Base-by-base conservation (phyloP, 306 rosid species). In the Quercus suber region DNA sequence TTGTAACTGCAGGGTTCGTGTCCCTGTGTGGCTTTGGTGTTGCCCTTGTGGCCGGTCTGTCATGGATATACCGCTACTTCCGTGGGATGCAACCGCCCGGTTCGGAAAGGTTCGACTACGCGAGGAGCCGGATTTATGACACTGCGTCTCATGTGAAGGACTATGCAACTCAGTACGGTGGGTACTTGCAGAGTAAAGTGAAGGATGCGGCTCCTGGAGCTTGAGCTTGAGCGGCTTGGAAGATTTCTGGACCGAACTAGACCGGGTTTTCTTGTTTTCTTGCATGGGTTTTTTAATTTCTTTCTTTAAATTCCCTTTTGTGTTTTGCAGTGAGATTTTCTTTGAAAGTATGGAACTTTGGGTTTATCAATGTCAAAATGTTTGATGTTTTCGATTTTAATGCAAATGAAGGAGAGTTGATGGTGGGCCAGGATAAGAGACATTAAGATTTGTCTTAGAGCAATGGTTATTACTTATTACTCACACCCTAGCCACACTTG, bases 201-300 rank as follows among this genome's bases (percentile, higher is more conserved):
- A 95, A 90, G 76, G 99, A 92, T 71, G 98, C 96, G 0, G 98
- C 99, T 2, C 98, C 99, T 0, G 98, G 98, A 2, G 98, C 99
- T n/a, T 95, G 81, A 84, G 73, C 33, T 23, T 65, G 45, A 41
- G 45, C 12, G 45, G 45, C 45, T 31, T 4, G 6, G 71, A 64
- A 12, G 18, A 5, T 59, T 59, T 3, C 64, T 41, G 14, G 17
- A 49, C 14, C 53, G 5, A 49, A 49, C 53, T 17, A 49, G 53
- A 59, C 31, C 65, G 65, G 65, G 31, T 59, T 21, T 59, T 21
- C 5, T 23, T 3, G 12, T 10, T 59, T 59, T 23, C 27, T 59
- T 12, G 4, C 25, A 12, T 59, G 10, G 17, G 0, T 14, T 64
- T 14, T 64, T 64, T 14, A 5, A 5, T 64, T 64, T 14, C 31